phyloP scores from a whole-genome alignment of 108 stramenopile genomes.

The Aurantiochytrium sp. region DNA sequence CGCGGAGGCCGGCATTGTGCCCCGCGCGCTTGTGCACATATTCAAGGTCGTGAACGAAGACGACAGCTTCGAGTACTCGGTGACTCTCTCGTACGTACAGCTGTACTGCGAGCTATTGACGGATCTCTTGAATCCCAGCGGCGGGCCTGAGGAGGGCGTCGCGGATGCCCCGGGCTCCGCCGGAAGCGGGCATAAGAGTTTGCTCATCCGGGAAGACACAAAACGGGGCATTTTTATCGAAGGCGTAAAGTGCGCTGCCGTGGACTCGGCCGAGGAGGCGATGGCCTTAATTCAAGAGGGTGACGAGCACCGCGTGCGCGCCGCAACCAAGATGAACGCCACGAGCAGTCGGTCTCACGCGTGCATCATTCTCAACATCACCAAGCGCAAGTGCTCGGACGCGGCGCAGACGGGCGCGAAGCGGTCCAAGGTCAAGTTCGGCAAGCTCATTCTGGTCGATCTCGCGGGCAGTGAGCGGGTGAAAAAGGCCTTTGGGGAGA shows the following conservation, averaged over 20 bases:
- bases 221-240: not conserved
- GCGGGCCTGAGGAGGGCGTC: not conserved
- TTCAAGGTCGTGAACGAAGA: not conserved
- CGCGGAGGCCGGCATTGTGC: not conserved
- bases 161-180: not conserved
- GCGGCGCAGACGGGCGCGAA: not conserved
- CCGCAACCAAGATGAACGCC: constrained; percentile 17
- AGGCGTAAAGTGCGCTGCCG: not conserved
- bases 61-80: not conserved
- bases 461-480: constrained; percentile 58
- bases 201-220: not conserved
- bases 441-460: constrained; percentile 56
- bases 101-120: constrained; percentile 13
- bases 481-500: constrained; percentile 48
- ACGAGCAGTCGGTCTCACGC: not conserved
- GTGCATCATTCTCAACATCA: not conserved
- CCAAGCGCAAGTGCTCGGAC: not conserved
- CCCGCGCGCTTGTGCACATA: not conserved
- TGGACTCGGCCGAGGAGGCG: not conserved
- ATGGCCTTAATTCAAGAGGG: not conserved
- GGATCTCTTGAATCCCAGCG: not conserved
- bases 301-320: not conserved
- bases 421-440: constrained; percentile 33
- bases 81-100: constrained; percentile 8
- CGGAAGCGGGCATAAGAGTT: not conserved